Percentiles rank a stretch among this genome's conserved stretches.
phyloP scores from a whole-genome alignment of 2,329 filamentous ascomycete species.

The Colletotrichum liaoningense region DNA sequence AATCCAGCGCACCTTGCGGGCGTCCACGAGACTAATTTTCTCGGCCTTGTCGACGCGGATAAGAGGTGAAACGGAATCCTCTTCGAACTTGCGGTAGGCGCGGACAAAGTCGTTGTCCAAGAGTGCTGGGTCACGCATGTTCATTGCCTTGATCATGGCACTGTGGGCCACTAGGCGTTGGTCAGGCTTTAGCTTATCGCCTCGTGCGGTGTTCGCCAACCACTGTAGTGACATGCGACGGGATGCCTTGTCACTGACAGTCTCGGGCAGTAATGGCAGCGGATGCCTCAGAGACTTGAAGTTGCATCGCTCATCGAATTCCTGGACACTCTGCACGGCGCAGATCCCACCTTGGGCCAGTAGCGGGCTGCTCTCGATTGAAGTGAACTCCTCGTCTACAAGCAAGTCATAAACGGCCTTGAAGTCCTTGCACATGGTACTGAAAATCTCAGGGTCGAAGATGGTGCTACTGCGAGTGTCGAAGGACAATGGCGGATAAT shows the following conservation, averaged over 20 bases:
- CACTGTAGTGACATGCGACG: slow-evolving; percentile 50
- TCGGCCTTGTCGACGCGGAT: slow-evolving; percentile 66
- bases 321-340: slow-evolving; percentile 73
- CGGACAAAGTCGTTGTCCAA: slow-evolving; percentile 69
- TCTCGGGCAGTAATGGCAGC: slow-evolving; percentile 73
- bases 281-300: slow-evolving; percentile 72
- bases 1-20: slow-evolving; percentile 83
- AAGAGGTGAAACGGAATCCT: slow-evolving; percentile 61
- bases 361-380: slow-evolving; percentile 60
- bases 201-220: slow-evolving; percentile 45
- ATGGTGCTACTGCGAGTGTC: slow-evolving; percentile 51
- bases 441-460: slow-evolving; percentile 70
- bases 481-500: slow-evolving; percentile 72
- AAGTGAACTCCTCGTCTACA: slow-evolving; percentile 69
- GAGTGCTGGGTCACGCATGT: slow-evolving; percentile 50
- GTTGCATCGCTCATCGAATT: slow-evolving; percentile 72
- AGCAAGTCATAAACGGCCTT: slow-evolving; percentile 77
- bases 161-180: slow-evolving; percentile 62
- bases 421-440: slow-evolving; percentile 76
- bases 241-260: slow-evolving; percentile 42
- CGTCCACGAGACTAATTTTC: slow-evolving; percentile 72
- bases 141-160: slow-evolving; percentile 64
- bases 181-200: slow-evolving; percentile 58
- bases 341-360: slow-evolving; percentile 75
- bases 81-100: slow-evolving; percentile 78